A percentile compares a stretch with the other conserved stretches of the same genome.
phyloP scores from a whole-genome alignment of 2,329 filamentous ascomycete species.

The Blumeria hordei region DNA sequence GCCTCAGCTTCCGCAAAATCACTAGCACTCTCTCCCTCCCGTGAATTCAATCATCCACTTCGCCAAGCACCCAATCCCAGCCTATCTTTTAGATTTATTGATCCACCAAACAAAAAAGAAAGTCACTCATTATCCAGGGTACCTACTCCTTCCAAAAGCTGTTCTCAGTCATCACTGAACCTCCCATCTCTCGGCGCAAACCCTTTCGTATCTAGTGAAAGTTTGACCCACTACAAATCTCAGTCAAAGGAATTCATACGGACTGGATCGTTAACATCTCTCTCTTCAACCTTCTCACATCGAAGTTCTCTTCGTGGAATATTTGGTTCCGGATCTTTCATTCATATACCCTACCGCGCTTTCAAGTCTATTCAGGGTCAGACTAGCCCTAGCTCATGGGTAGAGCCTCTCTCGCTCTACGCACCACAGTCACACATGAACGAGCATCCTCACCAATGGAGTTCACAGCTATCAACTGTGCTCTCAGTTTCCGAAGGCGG shows the following conservation, averaged over 20 bases:
- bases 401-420: slow-evolving; percentile 12
- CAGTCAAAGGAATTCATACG: slow-evolving; percentile 28
- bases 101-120: slow-evolving; percentile 9
- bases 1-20: slow-evolving; percentile 7
- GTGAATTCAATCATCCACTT: slow-evolving; percentile 24
- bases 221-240: slow-evolving; percentile 18
- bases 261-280: slow-evolving; percentile 25
- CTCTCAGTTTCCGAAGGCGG: slow-evolving; percentile 33
- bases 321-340: slow-evolving; percentile 11
- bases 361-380: slow-evolving; percentile 4
- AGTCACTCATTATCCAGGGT: slow-evolving; percentile 31
- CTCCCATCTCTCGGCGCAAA: slow-evolving; percentile 16
- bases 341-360: slow-evolving; percentile 8
- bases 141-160: slow-evolving; percentile 12
- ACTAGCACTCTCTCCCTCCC: slow-evolving; percentile 7
- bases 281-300: slow-evolving; percentile 24
- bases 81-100: slow-evolving; percentile 12
- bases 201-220: slow-evolving; percentile 26
- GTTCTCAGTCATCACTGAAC: neutral
- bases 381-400: slow-evolving; percentile 14
- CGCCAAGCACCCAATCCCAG: slow-evolving; percentile 20
- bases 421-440: slow-evolving; percentile 20
- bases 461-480: slow-evolving; percentile 38
- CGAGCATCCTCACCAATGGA: slow-evolving; percentile 32
- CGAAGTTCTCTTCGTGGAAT: slow-evolving; percentile 12